These are phyloP conservation scores for Lactarius trivialis DNA, from an alignment of 768 basidiomycete species.

Conservation along the genomic window DNA sequence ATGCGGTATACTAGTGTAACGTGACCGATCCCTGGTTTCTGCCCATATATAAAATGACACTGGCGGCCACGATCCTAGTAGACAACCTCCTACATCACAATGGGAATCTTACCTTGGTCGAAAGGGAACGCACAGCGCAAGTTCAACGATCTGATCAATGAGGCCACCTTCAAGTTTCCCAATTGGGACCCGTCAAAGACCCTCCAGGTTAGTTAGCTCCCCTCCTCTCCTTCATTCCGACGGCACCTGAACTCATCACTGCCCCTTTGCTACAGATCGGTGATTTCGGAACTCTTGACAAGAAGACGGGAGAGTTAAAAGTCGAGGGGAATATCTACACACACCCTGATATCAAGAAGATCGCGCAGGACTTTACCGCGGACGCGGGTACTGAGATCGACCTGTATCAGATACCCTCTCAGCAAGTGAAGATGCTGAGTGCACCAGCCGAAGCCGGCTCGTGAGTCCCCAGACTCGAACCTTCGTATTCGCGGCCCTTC, in stretches of 20 bases:
- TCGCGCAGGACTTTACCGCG: background rate
- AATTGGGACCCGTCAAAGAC: slow-evolving; percentile 6
- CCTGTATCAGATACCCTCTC: slow-evolving; percentile 5
- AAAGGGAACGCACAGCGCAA: slow-evolving; percentile 8
- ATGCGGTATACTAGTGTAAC: background rate
- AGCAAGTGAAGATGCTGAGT: background rate
- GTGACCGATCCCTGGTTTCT: background rate
- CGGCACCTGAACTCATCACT: too few species aligned
- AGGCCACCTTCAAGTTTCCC: slow-evolving; percentile 1
- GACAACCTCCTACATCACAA: background rate
- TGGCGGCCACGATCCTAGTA: too few species aligned
- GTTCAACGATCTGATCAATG: slow-evolving; percentile 9
- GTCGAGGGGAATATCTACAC: slow-evolving; percentile 13
- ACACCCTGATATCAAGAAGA: background rate
- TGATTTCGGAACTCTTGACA: slow-evolving; percentile 8
- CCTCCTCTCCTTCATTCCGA: background rate
- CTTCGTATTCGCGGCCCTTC: background rate
- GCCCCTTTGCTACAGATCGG: slow-evolving; percentile 2
- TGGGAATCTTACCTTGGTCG: slow-evolving; percentile 1
- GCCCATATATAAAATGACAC: background rate
- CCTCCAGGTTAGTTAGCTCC: background rate
- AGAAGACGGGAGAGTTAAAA: slow-evolving; percentile 1
- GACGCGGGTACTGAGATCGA: background rate
- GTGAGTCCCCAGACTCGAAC: slow-evolving; percentile 1
- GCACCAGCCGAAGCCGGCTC: background rate